phyloP scores from a whole-genome alignment of 352 stramenopile species.

The Pythium coloratum region DNA sequence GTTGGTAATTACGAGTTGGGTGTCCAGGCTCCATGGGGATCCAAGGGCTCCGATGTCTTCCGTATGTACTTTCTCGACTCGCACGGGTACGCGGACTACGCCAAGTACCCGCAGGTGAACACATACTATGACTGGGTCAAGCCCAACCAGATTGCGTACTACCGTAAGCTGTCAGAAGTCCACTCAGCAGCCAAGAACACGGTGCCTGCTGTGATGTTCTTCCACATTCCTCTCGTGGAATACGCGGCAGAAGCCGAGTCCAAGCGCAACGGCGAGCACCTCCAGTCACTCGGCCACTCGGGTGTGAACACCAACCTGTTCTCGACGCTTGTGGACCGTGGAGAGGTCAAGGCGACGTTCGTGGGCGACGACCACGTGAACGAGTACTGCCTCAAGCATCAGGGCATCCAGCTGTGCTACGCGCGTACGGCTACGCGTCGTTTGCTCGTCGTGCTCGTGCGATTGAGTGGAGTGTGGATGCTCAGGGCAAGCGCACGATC shows the following conservation, averaged over 20 bases:
- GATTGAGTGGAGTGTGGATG: constrained; percentile 25
- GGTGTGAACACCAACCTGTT: constrained; percentile 23
- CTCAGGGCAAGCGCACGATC: constrained; percentile 8
- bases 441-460: constrained; percentile 19
- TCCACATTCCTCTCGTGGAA: constrained; percentile 27
- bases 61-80: constrained; percentile 80
- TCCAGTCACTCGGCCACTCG: not conserved
- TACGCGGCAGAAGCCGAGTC: constrained; percentile 7
- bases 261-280: constrained; percentile 1
- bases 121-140: constrained; percentile 25
- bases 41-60: constrained; percentile 37
- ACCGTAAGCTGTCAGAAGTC: constrained; percentile 17
- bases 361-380: constrained; percentile 26
- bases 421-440: constrained; percentile 11
- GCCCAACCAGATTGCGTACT: constrained; percentile 25
- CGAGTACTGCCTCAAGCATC: constrained; percentile 30
- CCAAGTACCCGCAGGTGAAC: not conserved
- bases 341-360: constrained; percentile 37
- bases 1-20: constrained; percentile 69
- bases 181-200: constrained; percentile 16
- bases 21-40: constrained; percentile 49
- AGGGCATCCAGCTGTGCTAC: constrained; percentile 27
- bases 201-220: constrained; percentile 34
- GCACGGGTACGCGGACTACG: constrained; percentile 32
- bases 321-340: constrained; percentile 22